Base-by-base conservation (phyloP, 345 rosid species). In the Euphorbia pulcherrima region DNA sequence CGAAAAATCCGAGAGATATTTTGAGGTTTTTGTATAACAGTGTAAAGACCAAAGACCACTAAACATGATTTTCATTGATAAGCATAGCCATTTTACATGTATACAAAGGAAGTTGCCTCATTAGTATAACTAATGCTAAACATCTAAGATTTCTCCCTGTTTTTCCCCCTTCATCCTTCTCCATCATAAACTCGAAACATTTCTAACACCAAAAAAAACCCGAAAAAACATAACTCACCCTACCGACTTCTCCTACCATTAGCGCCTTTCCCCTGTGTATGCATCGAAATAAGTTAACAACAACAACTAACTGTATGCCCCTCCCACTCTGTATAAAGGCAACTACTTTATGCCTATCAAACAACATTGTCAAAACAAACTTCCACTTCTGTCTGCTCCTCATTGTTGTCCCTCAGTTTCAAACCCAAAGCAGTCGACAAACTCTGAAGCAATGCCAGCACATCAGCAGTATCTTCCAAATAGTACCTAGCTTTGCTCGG, bases 401-500 rank as follows among this genome's bases (percentile, higher is more conserved):
- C 65, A 10, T 48, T 8, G 62, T 26, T 39, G 18, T 13, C 6
- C n/a, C 62, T 64, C 2, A 56, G 14, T 17, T 69, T 64, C 29
- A 20, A 12, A 39, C 46, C 29, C n/a, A 71, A 65, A 51, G 74
- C 68, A 59, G 58, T 20, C 14, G 75, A 46, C 68, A 75, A 53
- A 60, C 72, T 46, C 47, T 70, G 52, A 30, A 75, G 74, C 67
- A 75, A 44, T 41, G 71, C 71, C 27, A 70, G 41, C 7, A 75
- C 71, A 3, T 75, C 79, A 29, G 35, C 47, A 1, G 72, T 70
- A 35, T 75, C 75, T 14, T 75, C 79, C 3, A 75, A 33, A 61
- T 75, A 75, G 66, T 75, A 75, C 66, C 63, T 70, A 39, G 79
- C 79, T 46, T 75, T 75, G 75, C 79, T 75, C 14, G 79, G 79